These are phyloP conservation scores for Macrolepiota fuliginosa DNA, from an alignment of 768 basidiomycete species.

Conservation along the genomic window DNA sequence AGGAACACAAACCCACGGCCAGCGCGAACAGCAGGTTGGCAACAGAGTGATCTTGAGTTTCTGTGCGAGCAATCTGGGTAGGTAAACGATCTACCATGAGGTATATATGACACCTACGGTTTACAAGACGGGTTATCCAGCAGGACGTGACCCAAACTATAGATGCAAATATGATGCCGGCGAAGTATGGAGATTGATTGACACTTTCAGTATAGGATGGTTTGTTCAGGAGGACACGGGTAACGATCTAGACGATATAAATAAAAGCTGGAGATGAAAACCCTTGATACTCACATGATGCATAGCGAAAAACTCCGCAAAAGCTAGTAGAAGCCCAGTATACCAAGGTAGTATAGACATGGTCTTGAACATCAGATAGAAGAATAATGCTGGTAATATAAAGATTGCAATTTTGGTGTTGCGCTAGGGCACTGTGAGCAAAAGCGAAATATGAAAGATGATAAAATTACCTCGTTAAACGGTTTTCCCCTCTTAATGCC, in stretches of 20 bases:
- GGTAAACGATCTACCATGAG: neutral
- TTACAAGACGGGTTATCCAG: constrained; percentile 77
- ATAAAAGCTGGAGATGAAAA: constrained; percentile 7
- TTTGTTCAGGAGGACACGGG: constrained; percentile 82
- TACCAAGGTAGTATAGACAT: constrained; percentile 87
- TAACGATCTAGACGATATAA: constrained; percentile 57
- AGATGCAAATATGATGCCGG: constrained; percentile 83
- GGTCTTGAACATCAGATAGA: constrained; percentile 84
- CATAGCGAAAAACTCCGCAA: constrained; percentile 89
- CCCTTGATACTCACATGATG: constrained; percentile 72
- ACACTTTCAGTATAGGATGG: constrained; percentile 81
- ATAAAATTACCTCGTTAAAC: constrained; percentile 58
- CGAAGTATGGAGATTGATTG: constrained; percentile 87
- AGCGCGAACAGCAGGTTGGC: constrained; percentile 77
- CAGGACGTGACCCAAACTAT: constrained; percentile 84
- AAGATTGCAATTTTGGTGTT: constrained; percentile 84
- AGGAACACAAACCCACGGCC: constrained; percentile 66
- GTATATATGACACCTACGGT: constrained; percentile 43
- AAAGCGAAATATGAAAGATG: neutral
- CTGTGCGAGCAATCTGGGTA: constrained; percentile 34
- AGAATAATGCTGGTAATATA: constrained; percentile 69
- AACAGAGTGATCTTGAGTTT: constrained; percentile 73
- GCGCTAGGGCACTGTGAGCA: constrained; percentile 39
- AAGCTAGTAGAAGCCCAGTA: constrained; percentile 76
- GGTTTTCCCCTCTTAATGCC: constrained; percentile 65